Percentiles rank a stretch among this genome's conserved stretches.
Conservation (phyloP, 805 yeast genomes). For the Saturnispora sanitii region DNA sequence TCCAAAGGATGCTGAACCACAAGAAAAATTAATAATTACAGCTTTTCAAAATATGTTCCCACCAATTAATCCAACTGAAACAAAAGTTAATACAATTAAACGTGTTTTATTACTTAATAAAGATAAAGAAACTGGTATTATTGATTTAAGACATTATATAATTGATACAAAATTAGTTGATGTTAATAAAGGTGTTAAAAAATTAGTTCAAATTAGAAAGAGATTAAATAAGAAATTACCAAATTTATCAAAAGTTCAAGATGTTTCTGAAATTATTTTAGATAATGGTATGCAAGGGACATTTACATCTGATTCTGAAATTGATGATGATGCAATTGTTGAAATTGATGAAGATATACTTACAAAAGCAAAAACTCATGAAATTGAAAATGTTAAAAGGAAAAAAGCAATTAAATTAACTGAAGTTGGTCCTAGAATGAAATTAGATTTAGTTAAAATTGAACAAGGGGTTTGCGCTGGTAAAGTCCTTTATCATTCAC, state of each 20-base stretch:
- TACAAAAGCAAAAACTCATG: slow-evolving; percentile 17
- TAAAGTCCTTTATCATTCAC: slow-evolving; percentile 76
- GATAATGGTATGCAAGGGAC: slow-evolving; percentile 53
- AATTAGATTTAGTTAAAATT: slow-evolving; percentile 66
- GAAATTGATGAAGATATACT: slow-evolving; percentile 34
- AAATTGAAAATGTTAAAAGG: slow-evolving; percentile 21
- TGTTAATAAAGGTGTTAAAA: slow-evolving; percentile 62
- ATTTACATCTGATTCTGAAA: slow-evolving; percentile 84
- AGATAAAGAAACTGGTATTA: slow-evolving; percentile 56
- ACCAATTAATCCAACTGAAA: slow-evolving; percentile 77
- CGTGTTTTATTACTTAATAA: slow-evolving; percentile 80
- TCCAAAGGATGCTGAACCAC: slow-evolving; percentile 50
- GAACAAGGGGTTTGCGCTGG: slow-evolving; percentile 90
- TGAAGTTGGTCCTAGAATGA: slow-evolving; percentile 87
- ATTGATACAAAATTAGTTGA: slow-evolving; percentile 82
- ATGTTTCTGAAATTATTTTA: slow-evolving; percentile 72
- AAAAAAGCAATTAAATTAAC: slow-evolving; percentile 87
- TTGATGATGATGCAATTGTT: slow-evolving; percentile 82
- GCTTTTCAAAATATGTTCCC: slow-evolving; percentile 95
- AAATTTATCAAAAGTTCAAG: slow-evolving; percentile 53
- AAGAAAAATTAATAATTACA: slow-evolving; percentile 77
- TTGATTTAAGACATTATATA: slow-evolving; percentile 83
- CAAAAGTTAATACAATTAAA: slow-evolving; percentile 63
- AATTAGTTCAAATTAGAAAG: slow-evolving; percentile 52
- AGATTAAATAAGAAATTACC: slow-evolving; percentile 59